Evolutionary conservation across 1,284 basidiomycete species (phyloP).

Genomic region (Cystobasidium sp.): DNA sequence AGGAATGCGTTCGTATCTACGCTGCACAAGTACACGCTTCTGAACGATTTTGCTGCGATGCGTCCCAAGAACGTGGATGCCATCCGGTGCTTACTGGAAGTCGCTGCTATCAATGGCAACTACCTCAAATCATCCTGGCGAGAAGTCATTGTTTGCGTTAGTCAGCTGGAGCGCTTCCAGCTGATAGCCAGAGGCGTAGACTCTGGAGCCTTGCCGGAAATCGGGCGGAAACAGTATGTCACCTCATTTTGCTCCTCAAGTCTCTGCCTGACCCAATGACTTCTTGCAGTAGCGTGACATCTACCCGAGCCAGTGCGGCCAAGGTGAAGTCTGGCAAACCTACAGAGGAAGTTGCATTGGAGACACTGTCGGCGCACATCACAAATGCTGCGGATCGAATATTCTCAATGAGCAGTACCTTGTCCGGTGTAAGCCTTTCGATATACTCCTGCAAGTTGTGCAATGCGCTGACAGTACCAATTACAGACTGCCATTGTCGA

Average conservation of each 20-base stretch:
- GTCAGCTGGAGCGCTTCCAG: slow-evolving; percentile 96
- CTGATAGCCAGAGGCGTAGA: slow-evolving; percentile 69
- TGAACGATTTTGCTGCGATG: slow-evolving; percentile 97
- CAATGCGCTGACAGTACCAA: slow-evolving; percentile 41
- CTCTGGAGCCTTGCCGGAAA: slow-evolving; percentile 72
- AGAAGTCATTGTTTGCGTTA: slow-evolving; percentile 91
- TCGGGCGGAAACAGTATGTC: slow-evolving; percentile 73
- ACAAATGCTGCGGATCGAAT: slow-evolving; percentile 99
- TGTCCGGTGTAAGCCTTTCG: slow-evolving; percentile 76
- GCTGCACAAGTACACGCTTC: slow-evolving; percentile 92
- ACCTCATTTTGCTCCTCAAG: background rate
- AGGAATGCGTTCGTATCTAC: slow-evolving; percentile 98
- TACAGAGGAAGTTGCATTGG: slow-evolving; percentile 91
- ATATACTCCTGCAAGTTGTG: background rate
- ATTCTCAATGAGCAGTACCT: slow-evolving; percentile 90
- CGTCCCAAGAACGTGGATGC: slow-evolving; percentile 98
- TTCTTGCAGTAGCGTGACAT: slow-evolving; percentile 54
- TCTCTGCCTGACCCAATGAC: slow-evolving; percentile 57
- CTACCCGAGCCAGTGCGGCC: slow-evolving; percentile 21
- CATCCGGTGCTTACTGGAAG: slow-evolving; percentile 88
- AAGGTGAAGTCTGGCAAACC: slow-evolving; percentile 61
- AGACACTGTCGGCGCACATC: slow-evolving; percentile 95
- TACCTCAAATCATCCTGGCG: slow-evolving; percentile 94
- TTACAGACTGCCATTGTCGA: slow-evolving; percentile 91
- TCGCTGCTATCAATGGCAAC: slow-evolving; percentile 91